phyloP scores from a whole-genome alignment of 768 basidiomycete genomes.

The Suillus lakei region DNA sequence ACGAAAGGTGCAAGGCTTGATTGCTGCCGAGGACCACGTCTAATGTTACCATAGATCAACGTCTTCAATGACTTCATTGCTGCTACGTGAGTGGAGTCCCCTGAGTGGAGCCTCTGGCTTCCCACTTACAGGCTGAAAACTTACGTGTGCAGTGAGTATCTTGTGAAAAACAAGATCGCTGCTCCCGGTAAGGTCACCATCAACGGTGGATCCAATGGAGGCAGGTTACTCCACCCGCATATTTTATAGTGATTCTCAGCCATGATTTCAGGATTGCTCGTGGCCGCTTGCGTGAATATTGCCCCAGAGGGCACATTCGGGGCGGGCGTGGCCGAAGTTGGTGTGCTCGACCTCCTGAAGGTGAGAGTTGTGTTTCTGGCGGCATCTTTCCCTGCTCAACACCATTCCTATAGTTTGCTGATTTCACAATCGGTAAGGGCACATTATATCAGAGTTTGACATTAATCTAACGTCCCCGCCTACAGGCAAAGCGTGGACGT shows the following conservation, averaged over 20 bases:
- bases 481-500: conserved; percentile 73
- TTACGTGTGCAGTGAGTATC: conserved; percentile 54
- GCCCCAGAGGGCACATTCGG: conserved; percentile 78
- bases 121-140: conserved; percentile 3
- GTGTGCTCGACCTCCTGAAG: conserved; percentile 80
- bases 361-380: conserved; percentile 38
- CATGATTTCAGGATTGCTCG: conserved; percentile 59
- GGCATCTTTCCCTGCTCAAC: background rate
- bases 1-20: conserved; percentile 54
- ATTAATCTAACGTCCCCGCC: conserved; percentile 14
- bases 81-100: conserved; percentile 59
- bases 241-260: conserved; percentile 7
- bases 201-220: conserved; percentile 84
- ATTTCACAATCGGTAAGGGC: conserved; percentile 72
- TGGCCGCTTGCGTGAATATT: conserved; percentile 85
- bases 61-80: conserved; percentile 86
- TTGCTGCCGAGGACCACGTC: background rate
- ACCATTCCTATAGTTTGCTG: conserved; percentile 54
- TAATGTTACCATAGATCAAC: conserved; percentile 51
- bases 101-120: no score
- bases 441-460: background rate
- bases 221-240: conserved; percentile 37
- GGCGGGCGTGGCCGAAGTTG: conserved; percentile 82
- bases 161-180: conserved; percentile 74
- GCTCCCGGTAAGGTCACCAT: conserved; percentile 74